These are phyloP conservation scores for Bretschneidera sinensis DNA, from an alignment of 345 rosid species.

Conservation along the genomic window DNA sequence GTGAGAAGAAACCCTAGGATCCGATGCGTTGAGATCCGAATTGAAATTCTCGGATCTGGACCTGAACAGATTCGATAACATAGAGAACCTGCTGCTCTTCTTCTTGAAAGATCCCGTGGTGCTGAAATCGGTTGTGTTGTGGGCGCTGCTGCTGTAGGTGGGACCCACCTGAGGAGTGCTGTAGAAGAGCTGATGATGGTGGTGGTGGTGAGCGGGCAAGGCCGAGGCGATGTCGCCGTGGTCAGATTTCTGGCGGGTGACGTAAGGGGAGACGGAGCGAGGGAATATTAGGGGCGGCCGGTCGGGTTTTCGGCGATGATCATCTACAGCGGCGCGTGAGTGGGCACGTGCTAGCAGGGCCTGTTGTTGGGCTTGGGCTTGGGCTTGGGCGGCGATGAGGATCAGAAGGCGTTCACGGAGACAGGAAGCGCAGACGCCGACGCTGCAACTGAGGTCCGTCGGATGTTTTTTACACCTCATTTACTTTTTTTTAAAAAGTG, in stretches of 20 bases:
- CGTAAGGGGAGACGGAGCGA: constrained; percentile 78
- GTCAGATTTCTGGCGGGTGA: constrained; percentile 62
- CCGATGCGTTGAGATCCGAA: constrained; percentile 33
- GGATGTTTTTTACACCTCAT: constrained; percentile 85
- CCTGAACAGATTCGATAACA: constrained; percentile 51
- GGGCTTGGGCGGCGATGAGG: constrained; percentile 48
- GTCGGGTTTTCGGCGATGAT: constrained; percentile 25
- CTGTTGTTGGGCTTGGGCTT: constrained; percentile 26
- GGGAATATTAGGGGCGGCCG: constrained; percentile 60
- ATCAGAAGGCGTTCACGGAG: constrained; percentile 69
- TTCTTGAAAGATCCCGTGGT: constrained; percentile 21
- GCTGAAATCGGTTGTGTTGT: constrained; percentile 24
- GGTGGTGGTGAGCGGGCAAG: constrained; percentile 13
- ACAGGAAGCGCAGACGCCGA: constrained; percentile 90
- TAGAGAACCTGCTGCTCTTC: constrained; percentile 38
- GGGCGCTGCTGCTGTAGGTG: constrained; percentile 16
- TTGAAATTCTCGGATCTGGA: constrained; percentile 59
- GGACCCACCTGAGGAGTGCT: constrained; percentile 75
- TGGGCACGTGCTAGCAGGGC: constrained; percentile 4
- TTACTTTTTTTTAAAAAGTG: neutral
- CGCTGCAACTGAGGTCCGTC: constrained; percentile 56
- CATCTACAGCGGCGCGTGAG: constrained; percentile 9
- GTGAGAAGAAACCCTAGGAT: constrained; percentile 29
- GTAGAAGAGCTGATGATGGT: constrained; percentile 52
- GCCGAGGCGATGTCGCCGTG: constrained; percentile 12